A percentile compares a stretch with the other conserved stretches of the same genome.
phyloP scores from a whole-genome alignment of 805 yeast genomes.

The Candida takata region DNA sequence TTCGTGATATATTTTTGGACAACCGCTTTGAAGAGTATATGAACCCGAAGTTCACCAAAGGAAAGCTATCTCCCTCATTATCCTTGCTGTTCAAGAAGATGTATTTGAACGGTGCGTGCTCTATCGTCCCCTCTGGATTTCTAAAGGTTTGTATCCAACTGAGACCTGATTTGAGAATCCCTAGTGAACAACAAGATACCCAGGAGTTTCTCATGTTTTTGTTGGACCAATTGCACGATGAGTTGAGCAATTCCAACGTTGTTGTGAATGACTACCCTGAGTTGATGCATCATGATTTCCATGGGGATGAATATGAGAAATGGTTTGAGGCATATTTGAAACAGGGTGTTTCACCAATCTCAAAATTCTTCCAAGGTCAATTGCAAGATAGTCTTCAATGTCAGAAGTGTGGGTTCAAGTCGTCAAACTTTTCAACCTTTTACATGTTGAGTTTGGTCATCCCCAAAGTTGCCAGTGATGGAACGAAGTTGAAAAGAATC shows the following conservation, averaged over 20 bases:
- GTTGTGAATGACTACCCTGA: conserved; percentile 34
- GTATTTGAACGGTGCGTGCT: conserved; percentile 48
- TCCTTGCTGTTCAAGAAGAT: conserved; percentile 51
- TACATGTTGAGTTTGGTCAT: conserved; percentile 58
- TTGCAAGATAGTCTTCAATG: conserved; percentile 58
- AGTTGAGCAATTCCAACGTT: conserved; percentile 36
- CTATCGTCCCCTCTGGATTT: conserved; percentile 61
- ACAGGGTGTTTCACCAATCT: conserved; percentile 64
- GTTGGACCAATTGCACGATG: conserved; percentile 64
- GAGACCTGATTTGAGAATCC: conserved; percentile 63
- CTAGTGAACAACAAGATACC: conserved; percentile 75
- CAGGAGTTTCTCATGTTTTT: conserved; percentile 67
- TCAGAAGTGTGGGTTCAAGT: conserved; percentile 54
- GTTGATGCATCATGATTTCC: conserved; percentile 27
- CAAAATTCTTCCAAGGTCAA: conserved; percentile 66
- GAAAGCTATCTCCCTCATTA: conserved; percentile 42
- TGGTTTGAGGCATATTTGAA: conserved; percentile 52
- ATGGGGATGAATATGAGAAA: conserved; percentile 44
- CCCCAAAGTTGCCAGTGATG: conserved; percentile 29
- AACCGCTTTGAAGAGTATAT: conserved; percentile 37
- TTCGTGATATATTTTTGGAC: conserved; percentile 43
- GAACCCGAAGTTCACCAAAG: conserved; percentile 25
- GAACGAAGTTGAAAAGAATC: conserved; percentile 29
- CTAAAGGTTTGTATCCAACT: conserved; percentile 42
- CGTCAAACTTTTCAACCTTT: conserved; percentile 55